Base-by-base conservation (phyloP, 805 yeast genomes). In the Teunomyces aglyptinius region DNA sequence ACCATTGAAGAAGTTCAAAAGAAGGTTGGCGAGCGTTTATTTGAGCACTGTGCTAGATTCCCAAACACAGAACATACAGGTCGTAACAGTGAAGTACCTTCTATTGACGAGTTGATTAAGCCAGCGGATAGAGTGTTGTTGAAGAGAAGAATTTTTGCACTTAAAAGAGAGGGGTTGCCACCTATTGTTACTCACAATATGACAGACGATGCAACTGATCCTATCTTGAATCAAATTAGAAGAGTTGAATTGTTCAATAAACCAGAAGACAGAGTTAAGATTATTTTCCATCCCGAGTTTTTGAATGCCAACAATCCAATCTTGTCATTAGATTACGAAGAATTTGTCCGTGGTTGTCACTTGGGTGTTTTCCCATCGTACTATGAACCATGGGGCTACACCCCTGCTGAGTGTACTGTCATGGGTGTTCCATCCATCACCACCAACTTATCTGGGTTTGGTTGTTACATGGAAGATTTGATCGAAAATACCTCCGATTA, bases 371-470 rank as follows among this genome's bases (percentile, higher is more conserved):
- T 92, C 84, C 99, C 99, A 42, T 89, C 97, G 0, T 92, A 92
- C 71, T 92, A 92, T 64, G 99, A 92, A 71, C 99, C 99, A 3
- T 92, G 99, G 99, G 99, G 99, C 33, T 92, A 92, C 68, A 92
- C 99, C 2, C 99, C 99, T 3, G 98, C 98, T 6, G 99, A 92
- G 67, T 94, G 99, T 74, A 92, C 99, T 0, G 99, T 94, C 19
- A 92, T 92, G 99, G 99, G 99, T 47, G 96, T 94, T 49, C 99
- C 99, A 13, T 89, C 97, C 5, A 88, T 92, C 60, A 92, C 99
- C 8, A 92, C 99, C 35, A 92, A 92, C 65, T 72, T 92, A 49
- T 89, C 97, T 2, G 99, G 99, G 1, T 92, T 92, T 63, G 99
- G 99, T 42, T 95, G 98, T 55, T 92, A 92, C 71, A 92, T 92